Conservation (phyloP, 805 yeast species). For the Yamadazyma scolyti region DNA sequence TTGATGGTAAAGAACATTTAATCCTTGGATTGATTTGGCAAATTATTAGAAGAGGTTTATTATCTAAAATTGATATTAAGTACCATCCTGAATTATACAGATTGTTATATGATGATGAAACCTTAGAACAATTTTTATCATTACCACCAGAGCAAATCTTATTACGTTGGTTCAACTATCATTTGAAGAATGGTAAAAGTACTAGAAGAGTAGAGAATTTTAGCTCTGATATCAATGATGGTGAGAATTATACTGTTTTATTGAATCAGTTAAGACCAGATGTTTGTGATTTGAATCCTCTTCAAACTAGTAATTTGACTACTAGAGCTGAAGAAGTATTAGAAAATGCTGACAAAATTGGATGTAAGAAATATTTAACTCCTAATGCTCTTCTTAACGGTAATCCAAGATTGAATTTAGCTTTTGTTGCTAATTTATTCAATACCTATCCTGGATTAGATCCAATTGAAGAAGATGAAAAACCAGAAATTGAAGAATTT, state of each 20-base stretch:
- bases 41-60: conserved; percentile 91
- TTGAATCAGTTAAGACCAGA: conserved; percentile 86
- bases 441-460: conserved; percentile 96
- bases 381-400: conserved; percentile 93
- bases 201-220: conserved; percentile 82
- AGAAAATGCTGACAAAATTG: conserved; percentile 83
- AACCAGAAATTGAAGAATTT: conserved; percentile 92
- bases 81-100: conserved; percentile 95
- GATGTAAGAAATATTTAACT: conserved; percentile 90
- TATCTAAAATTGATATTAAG: conserved; percentile 93
- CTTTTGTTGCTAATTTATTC: conserved; percentile 95
- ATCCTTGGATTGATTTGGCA: conserved; percentile 95
- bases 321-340: conserved; percentile 86
- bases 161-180: conserved; percentile 96
- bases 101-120: conserved; percentile 91
- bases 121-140: conserved; percentile 92
- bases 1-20: conserved; percentile 91
- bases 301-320: conserved; percentile 70
- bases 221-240: conserved; percentile 84
- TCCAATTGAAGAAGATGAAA: conserved; percentile 87
- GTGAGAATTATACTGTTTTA: conserved; percentile 90
- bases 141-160: conserved; percentile 97
- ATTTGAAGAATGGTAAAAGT: conserved; percentile 89
- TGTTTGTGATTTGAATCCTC: conserved; percentile 75
- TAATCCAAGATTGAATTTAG: conserved; percentile 92